Percentiles rank a stretch among this genome's conserved stretches.
These are phyloP conservation scores for Umbelopsis sp. DNA, from an alignment of 192 early-diverging fungal species.

Conservation along the genomic window DNA sequence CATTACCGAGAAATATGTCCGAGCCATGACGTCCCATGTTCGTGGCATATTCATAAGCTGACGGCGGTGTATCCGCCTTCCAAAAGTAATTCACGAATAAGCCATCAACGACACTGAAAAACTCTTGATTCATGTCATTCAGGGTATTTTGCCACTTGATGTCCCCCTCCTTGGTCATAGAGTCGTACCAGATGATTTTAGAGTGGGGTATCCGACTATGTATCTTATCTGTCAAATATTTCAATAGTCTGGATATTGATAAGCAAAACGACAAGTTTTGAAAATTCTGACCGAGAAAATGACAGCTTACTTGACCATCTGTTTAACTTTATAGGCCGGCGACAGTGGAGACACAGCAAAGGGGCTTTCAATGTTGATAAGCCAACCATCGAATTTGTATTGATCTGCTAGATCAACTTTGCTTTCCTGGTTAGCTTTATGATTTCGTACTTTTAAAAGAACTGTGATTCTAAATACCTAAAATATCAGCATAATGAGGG, in stretches of 20 bases:
- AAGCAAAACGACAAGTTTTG: slow-evolving; percentile 24
- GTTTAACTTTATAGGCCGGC: slow-evolving; percentile 27
- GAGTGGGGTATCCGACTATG: slow-evolving; percentile 53
- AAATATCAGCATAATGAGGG: slow-evolving; percentile 56
- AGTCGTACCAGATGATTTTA: slow-evolving; percentile 66
- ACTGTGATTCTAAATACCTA: slow-evolving; percentile 42
- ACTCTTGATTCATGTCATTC: slow-evolving; percentile 49
- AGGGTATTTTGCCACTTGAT: slow-evolving; percentile 64
- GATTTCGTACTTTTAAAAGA: neutral
- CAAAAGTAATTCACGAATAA: slow-evolving; percentile 49
- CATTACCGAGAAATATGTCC: slow-evolving; percentile 65
- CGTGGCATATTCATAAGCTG: slow-evolving; percentile 32
- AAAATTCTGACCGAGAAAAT: no score
- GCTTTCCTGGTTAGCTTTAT: slow-evolving; percentile 7
- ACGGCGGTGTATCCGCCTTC: slow-evolving; percentile 22
- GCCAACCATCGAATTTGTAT: slow-evolving; percentile 71
- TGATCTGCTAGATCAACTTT: slow-evolving; percentile 59
- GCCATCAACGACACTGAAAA: slow-evolving; percentile 61
- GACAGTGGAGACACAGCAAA: slow-evolving; percentile 36
- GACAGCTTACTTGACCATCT: slow-evolving; percentile 24
- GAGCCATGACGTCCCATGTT: slow-evolving; percentile 21
- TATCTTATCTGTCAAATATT: slow-evolving; percentile 49
- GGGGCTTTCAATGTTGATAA: slow-evolving; percentile 67
- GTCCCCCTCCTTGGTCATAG: slow-evolving; percentile 52
- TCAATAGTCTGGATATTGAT: slow-evolving; percentile 30